A percentile compares a stretch with the other conserved stretches of the same genome.
Evolutionary conservation across 257 asterid genomes (phyloP).

Genomic region (Coffea eugenioides): DNA sequence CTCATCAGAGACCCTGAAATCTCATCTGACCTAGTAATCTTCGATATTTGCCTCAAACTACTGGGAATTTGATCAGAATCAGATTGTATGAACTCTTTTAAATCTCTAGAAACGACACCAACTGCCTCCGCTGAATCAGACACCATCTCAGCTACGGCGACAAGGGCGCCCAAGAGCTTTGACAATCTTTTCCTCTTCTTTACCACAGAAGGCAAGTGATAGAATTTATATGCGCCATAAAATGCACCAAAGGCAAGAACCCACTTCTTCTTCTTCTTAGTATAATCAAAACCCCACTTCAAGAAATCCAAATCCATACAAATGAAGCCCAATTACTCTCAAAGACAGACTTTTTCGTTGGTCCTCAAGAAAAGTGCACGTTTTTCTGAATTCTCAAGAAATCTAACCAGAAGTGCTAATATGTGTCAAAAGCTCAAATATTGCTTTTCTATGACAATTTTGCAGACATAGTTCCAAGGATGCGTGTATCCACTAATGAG

Average conservation of each 20-base stretch:
- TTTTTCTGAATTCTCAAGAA: background rate
- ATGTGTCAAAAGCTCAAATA: constrained; percentile 11
- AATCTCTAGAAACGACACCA: constrained; percentile 56
- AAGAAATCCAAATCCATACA: constrained; percentile 41
- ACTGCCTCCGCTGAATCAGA: constrained; percentile 65
- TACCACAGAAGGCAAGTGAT: constrained; percentile 50
- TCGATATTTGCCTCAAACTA: constrained; percentile 66
- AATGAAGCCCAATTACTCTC: constrained; percentile 4
- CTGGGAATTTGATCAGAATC: constrained; percentile 65
- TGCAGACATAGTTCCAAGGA: background rate
- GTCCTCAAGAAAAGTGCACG: background rate
- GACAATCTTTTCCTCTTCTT: constrained; percentile 46
- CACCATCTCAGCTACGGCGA: constrained; percentile 49
- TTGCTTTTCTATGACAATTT: background rate
- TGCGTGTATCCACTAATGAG: constrained; percentile 1
- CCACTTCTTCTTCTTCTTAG: constrained; percentile 47
- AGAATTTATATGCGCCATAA: constrained; percentile 52
- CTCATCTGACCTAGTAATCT: constrained; percentile 51
- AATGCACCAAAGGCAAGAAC: constrained; percentile 46
- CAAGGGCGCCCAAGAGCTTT: constrained; percentile 39
- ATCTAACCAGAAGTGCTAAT: background rate
- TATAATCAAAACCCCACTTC: constrained; percentile 30
- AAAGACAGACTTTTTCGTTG: background rate
- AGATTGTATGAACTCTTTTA: constrained; percentile 52
- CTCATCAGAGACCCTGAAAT: constrained; percentile 42